Evolutionary conservation across 176 grass and related monocot species (phyloP).

Genomic region (Triticum turgidum): DNA sequence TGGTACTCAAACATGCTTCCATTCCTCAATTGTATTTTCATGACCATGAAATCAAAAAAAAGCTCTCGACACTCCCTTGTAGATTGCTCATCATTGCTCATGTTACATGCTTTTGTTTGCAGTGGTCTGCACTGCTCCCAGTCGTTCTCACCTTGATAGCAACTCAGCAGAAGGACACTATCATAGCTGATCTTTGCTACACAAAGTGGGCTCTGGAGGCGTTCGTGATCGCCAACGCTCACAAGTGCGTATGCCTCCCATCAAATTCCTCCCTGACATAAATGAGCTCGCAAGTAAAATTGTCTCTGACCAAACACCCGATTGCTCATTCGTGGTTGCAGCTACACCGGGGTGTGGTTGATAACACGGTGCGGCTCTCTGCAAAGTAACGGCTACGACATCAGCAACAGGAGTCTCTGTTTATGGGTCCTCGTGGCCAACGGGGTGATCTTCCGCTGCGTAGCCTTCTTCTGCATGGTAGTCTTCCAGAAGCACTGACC

Average conservation of each 20-base stretch:
- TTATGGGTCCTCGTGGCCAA: constrained; percentile 47
- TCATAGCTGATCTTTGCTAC: constrained; percentile 62
- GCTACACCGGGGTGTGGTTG: constrained; percentile 68
- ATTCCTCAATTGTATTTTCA: background rate
- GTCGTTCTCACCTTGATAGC: constrained; percentile 71
- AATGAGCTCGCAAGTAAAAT: background rate
- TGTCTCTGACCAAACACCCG: background rate
- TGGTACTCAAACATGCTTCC: constrained; percentile 28
- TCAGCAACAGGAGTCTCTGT: constrained; percentile 47
- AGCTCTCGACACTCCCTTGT: background rate
- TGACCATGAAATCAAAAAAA: background rate
- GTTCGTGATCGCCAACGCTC: constrained; percentile 65
- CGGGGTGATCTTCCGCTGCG: constrained; percentile 54
- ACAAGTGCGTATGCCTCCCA: constrained; percentile 49
- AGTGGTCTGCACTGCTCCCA: constrained; percentile 75
- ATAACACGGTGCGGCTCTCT: constrained; percentile 64
- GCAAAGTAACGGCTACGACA: constrained; percentile 55
- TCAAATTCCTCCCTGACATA: background rate
- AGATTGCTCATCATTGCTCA: background rate
- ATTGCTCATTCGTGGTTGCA: constrained; percentile 21
- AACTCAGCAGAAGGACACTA: constrained; percentile 63
- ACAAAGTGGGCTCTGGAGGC: constrained; percentile 80
- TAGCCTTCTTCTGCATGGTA: constrained; percentile 78
- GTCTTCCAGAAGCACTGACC: constrained; percentile 57
- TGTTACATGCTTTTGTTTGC: constrained; percentile 10